Evolutionary conservation across 78 protist species (phyloP).

Genomic region (Dictyostelium citrinum): DNA sequence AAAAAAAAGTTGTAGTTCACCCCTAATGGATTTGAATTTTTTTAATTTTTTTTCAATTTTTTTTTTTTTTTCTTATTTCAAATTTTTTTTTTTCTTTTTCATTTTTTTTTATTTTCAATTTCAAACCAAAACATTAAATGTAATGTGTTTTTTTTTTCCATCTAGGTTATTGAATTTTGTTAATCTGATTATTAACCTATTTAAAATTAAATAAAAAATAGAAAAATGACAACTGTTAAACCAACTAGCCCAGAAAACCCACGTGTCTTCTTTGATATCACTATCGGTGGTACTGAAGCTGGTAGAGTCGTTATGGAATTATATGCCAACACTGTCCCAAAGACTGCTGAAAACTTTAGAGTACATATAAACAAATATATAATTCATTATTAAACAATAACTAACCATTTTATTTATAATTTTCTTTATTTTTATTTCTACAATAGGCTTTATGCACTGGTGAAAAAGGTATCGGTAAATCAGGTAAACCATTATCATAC

Average conservation of each 20-base stretch:
- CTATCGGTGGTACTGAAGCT: not conserved
- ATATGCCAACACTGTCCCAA: slow-evolving; percentile 83
- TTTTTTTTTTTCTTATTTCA: too few species aligned
- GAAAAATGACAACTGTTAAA: not conserved
- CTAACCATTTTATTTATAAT: not conserved
- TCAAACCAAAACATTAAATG: not conserved
- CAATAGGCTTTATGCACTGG: slow-evolving; percentile 90
- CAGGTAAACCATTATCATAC: slow-evolving; percentile 91
- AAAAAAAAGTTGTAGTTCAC: not conserved
- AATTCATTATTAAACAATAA: too few species aligned
- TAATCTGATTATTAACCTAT: too few species aligned
- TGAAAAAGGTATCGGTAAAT: slow-evolving; percentile 74
- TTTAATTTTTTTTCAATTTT: too few species aligned
- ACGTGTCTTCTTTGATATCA: slow-evolving; percentile 24
- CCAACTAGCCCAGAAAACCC: slow-evolving; percentile 4
- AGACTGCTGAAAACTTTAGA: slow-evolving; percentile 92
- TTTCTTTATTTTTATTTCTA: not conserved
- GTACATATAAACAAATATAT: not conserved
- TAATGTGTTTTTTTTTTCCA: not conserved
- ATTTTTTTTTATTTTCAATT: not conserved
- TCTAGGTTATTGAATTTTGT: too few species aligned
- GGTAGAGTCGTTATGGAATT: slow-evolving; percentile 77
- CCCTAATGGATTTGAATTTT: not conserved
- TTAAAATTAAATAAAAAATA: too few species aligned
- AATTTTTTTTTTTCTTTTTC: too few species aligned